These are phyloP conservation scores for Fusarium newnesense DNA, from an alignment of 2,329 filamentous ascomycete species.

Conservation along the genomic window DNA sequence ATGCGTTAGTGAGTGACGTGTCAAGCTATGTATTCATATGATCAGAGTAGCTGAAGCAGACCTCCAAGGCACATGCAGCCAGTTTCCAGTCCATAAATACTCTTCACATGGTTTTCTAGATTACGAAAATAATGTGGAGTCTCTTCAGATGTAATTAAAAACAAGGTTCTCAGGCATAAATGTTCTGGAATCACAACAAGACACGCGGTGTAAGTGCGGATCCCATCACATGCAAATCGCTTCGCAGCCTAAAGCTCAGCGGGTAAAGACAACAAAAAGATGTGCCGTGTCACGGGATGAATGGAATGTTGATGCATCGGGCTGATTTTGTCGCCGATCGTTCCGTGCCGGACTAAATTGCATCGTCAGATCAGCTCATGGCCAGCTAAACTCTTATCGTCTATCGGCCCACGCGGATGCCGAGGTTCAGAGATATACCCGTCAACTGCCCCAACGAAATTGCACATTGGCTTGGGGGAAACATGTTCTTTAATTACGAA, in stretches of 20 bases:
- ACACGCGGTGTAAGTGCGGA: neutral
- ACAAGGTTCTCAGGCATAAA: neutral
- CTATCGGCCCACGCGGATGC: constrained; percentile 19
- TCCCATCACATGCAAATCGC: constrained; percentile 17
- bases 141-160: neutral
- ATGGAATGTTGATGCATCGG: neutral
- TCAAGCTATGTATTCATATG: neutral
- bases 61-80: neutral
- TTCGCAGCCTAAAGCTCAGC: neutral
- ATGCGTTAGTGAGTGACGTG: neutral
- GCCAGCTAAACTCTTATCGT: neutral
- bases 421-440: constrained; percentile 7
- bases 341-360: neutral
- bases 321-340: neutral
- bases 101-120: neutral
- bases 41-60: neutral
- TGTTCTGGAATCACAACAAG: neutral
- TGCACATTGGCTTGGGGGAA: neutral
- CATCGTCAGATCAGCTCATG: constrained; percentile 19
- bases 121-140: neutral
- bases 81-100: neutral
- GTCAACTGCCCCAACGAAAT: neutral
- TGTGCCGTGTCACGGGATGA: neutral
- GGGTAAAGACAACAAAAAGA: neutral
- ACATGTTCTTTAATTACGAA: neutral